Evolutionary conservation across 768 basidiomycete genomes (phyloP).

Genomic region (Pisolithus tinctorius): DNA sequence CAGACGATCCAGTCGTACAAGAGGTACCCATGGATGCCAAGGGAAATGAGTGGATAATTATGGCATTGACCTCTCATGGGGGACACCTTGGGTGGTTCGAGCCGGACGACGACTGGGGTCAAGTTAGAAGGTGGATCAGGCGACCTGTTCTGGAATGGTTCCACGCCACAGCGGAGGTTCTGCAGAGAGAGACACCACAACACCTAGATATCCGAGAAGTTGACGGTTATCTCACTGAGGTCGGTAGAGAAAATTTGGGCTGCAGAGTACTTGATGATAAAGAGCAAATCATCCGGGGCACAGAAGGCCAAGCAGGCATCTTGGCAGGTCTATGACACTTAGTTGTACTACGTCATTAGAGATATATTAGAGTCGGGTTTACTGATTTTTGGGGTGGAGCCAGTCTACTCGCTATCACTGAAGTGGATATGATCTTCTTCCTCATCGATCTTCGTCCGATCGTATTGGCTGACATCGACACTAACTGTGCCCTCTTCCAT

Average conservation of each 20-base stretch:
- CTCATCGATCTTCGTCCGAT: slow-evolving; percentile 48
- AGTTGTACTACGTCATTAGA: slow-evolving; percentile 1
- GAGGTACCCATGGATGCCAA: slow-evolving; percentile 52
- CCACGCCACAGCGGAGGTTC: slow-evolving; percentile 45
- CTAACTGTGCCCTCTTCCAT: slow-evolving; percentile 83
- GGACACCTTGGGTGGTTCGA: slow-evolving; percentile 87
- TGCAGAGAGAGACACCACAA: slow-evolving; percentile 32
- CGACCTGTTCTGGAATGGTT: slow-evolving; percentile 71
- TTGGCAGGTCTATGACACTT: slow-evolving; percentile 50
- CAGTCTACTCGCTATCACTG: slow-evolving; percentile 76
- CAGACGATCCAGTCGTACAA: slow-evolving; percentile 71
- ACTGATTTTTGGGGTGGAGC: background rate
- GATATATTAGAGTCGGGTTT: slow-evolving; percentile 3
- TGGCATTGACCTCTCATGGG: slow-evolving; percentile 56
- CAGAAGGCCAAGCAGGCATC: slow-evolving; percentile 46
- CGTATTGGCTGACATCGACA: slow-evolving; percentile 87
- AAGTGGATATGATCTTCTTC: slow-evolving; percentile 58
- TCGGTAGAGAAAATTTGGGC: slow-evolving; percentile 48
- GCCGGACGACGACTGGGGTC: slow-evolving; percentile 29
- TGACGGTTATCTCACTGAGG: slow-evolving; percentile 58
- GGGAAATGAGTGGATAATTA: slow-evolving; percentile 47
- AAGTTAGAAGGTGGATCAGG: slow-evolving; percentile 53
- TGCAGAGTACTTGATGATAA: slow-evolving; percentile 51
- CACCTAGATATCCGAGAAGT: slow-evolving; percentile 36
- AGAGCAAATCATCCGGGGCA: slow-evolving; percentile 47